Evolutionary conservation across 148 eudicot genomes (phyloP).

Genomic region (Heliosperma pusillum): DNA sequence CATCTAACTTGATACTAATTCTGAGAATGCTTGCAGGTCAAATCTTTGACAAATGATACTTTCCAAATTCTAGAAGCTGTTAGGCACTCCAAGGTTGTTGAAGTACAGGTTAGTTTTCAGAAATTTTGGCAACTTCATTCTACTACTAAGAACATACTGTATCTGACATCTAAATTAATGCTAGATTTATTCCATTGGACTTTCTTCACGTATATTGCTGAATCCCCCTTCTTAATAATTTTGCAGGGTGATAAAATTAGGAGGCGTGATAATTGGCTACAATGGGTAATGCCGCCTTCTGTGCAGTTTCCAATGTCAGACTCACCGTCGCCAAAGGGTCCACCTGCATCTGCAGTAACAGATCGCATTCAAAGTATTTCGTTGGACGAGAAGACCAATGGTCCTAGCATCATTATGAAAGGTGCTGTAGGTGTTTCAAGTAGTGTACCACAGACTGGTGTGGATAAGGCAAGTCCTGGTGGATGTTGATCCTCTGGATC

Average conservation of each 20-base stretch:
- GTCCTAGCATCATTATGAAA: constrained; percentile 4
- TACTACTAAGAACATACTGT: background rate
- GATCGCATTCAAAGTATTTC: constrained; percentile 39
- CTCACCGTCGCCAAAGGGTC: constrained; percentile 31
- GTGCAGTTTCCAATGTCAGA: constrained; percentile 32
- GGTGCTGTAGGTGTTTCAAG: constrained; percentile 20
- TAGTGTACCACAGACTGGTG: constrained; percentile 21
- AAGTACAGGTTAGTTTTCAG: constrained; percentile 53
- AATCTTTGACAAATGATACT: constrained; percentile 50
- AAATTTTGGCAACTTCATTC: background rate
- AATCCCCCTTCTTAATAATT: background rate
- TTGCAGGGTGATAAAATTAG: constrained; percentile 73
- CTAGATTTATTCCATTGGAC: background rate
- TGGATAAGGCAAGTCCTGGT: constrained; percentile 25
- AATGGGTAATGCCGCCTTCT: constrained; percentile 61
- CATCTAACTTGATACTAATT: background rate
- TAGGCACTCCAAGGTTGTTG: constrained; percentile 53
- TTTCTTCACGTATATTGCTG: background rate
- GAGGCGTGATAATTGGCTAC: constrained; percentile 58
- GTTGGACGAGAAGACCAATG: constrained; percentile 36
- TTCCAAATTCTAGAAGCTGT: constrained; percentile 62
- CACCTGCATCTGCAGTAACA: constrained; percentile 28
- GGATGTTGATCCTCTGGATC: constrained; percentile 19
- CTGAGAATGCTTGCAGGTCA: constrained; percentile 42
- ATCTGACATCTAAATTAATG: background rate